phyloP scores from a whole-genome alignment of 2,329 filamentous ascomycete species.

The Xylaria hypoxylon region DNA sequence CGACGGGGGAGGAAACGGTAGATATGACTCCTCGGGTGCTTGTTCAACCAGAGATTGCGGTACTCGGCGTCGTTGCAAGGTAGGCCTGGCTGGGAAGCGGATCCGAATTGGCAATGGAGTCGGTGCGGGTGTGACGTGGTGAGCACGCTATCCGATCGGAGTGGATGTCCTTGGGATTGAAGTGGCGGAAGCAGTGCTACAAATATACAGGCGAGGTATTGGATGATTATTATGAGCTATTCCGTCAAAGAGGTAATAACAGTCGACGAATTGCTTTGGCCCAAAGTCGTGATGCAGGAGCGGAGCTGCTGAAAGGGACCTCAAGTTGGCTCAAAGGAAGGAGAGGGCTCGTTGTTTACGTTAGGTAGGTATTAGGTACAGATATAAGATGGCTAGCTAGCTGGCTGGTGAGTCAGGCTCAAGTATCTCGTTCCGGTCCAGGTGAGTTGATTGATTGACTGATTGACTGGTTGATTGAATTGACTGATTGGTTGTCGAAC shows the following conservation, averaged over 20 bases:
- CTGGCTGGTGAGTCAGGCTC: constrained; percentile 43
- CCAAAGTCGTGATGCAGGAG: constrained; percentile 43
- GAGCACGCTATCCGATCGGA: constrained; percentile 43
- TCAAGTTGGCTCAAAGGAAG: constrained; percentile 47
- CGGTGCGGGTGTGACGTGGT: constrained; percentile 51
- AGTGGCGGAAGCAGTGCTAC: constrained; percentile 38
- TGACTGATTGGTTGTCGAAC: constrained; percentile 38
- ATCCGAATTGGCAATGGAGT: constrained; percentile 48
- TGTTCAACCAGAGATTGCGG: constrained; percentile 41
- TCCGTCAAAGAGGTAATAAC: constrained; percentile 45
- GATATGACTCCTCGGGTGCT: constrained; percentile 60
- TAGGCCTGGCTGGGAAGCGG: constrained; percentile 46
- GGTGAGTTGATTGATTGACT: constrained; percentile 29
- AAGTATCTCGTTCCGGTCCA: constrained; percentile 46
- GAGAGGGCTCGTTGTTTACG: constrained; percentile 39
- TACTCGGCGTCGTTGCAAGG: constrained; percentile 42
- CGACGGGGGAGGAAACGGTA: constrained; percentile 58
- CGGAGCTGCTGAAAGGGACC: constrained; percentile 46
- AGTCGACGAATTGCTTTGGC: constrained; percentile 40
- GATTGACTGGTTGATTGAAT: background rate
- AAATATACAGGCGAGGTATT: constrained; percentile 37
- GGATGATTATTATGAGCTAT: constrained; percentile 42
- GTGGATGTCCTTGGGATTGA: constrained; percentile 37
- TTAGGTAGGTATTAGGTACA: constrained; percentile 46
- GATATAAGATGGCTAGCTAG: constrained; percentile 40